Percentiles rank a stretch among this genome's conserved stretches.
Conservation (phyloP, 169 alveolate species). For the Miamiensis avidus region DNA sequence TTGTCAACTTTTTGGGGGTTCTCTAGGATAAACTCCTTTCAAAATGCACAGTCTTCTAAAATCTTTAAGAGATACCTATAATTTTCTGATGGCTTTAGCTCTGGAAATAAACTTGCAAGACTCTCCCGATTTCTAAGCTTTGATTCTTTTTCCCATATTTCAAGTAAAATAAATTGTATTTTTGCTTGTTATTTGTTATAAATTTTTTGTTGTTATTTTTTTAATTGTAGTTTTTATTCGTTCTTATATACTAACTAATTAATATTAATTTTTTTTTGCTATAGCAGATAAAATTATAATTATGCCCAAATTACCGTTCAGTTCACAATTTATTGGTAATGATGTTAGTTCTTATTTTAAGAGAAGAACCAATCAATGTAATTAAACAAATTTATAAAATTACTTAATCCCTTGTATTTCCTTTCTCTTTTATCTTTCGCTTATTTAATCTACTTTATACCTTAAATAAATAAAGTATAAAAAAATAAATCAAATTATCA, state of each 20-base stretch:
- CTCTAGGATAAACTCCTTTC: conserved; percentile 99
- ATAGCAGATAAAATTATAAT: background rate
- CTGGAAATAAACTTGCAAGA: conserved; percentile 91
- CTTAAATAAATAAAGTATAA: too few species aligned
- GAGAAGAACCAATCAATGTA: too few species aligned
- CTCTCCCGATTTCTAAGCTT: conserved; percentile 90
- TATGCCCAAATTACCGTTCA: too few species aligned
- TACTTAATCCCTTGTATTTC: too few species aligned
- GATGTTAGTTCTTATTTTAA: too few species aligned
- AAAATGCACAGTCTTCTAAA: conserved; percentile 97
- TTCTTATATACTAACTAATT: background rate
- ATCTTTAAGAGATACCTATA: conserved; percentile 90
- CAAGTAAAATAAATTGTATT: background rate
- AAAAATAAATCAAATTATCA: too few species aligned
- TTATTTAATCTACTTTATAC: too few species aligned
- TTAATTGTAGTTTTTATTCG: background rate
- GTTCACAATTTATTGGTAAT: too few species aligned
- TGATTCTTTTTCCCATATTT: conserved; percentile 77
- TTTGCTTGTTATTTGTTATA: too few species aligned
- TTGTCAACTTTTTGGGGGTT: conserved; percentile 95
- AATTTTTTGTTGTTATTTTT: too few species aligned
- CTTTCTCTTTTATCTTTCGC: too few species aligned
- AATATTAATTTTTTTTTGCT: background rate
- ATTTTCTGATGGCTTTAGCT: conserved; percentile 89
- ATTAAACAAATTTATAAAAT: too few species aligned